phyloP scores from a whole-genome alignment of 768 basidiomycete species.

The Phaeotremella fagi region DNA sequence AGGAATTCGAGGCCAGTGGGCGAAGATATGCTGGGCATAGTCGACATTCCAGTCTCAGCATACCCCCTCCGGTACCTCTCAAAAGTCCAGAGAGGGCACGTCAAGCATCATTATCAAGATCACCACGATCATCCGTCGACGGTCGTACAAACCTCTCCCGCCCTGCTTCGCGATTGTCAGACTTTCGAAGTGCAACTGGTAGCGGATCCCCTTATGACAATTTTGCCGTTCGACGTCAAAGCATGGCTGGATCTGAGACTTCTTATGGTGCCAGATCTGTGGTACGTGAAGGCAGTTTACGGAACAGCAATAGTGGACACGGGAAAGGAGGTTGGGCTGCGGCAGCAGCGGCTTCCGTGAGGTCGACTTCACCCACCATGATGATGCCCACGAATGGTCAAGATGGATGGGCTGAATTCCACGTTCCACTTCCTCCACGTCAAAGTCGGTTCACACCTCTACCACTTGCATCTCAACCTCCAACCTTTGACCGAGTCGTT shows the following conservation, averaged over 20 bases:
- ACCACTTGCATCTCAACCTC: slow-evolving; percentile 21
- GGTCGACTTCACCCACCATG: slow-evolving; percentile 20
- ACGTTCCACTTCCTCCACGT: slow-evolving; percentile 18
- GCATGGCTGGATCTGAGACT: slow-evolving; percentile 18
- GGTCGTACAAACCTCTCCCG: slow-evolving; percentile 2
- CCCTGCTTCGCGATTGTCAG: slow-evolving; percentile 12
- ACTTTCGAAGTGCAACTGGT: neutral
- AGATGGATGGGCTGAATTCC: slow-evolving; percentile 36
- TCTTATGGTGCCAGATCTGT: slow-evolving; percentile 22
- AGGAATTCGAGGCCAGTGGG: slow-evolving; percentile 7
- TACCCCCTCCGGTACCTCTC: neutral
- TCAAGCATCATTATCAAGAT: slow-evolving; percentile 1
- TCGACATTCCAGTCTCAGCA: neutral
- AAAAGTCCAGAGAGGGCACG: slow-evolving; percentile 1
- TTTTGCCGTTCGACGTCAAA: slow-evolving; percentile 11
- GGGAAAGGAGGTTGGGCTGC: slow-evolving; percentile 45
- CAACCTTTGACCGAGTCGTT: slow-evolving; percentile 30
- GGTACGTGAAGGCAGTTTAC: slow-evolving; percentile 19
- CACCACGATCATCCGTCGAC: neutral
- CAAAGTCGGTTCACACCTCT: slow-evolving; percentile 36
- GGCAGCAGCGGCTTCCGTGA: slow-evolving; percentile 16
- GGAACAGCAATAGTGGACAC: slow-evolving; percentile 21
- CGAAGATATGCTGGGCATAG: neutral
- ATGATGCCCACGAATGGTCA: slow-evolving; percentile 34
- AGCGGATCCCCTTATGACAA: slow-evolving; percentile 24